Base-by-base conservation (phyloP, 257 asterid species). In the Thymus quinquecostatus region DNA sequence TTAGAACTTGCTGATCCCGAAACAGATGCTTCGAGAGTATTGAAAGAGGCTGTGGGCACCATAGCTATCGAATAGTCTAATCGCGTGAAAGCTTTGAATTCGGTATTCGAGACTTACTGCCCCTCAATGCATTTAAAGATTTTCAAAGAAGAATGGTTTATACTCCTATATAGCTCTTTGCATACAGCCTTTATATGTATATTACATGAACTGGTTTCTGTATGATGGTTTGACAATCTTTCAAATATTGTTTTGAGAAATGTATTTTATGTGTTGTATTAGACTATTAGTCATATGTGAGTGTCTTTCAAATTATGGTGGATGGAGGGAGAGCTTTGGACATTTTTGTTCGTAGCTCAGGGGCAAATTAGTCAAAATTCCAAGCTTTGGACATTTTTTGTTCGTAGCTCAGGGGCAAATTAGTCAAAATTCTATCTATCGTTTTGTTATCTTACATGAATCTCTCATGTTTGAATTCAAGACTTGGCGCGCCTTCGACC, bases 1-100 rank as follows among this genome's bases (percentile, higher is more conserved):
- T 41, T 76, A 36, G 96, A 88, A 71, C 92, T 91, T 77, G 89
- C 92, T 21, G 96, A 89, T 67, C 64, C 79, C 4, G 94, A 82
- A 43, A 82, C 92, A 8, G 94, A 91, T 73, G 92, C 90, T 14
- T 75, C 70, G 77, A 80, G 75, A 54, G 55, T 88, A 33, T 72
- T 88, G 64, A 88, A 88, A 80, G 90, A 73, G 73, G 92, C 86
- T 68, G 56, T 75, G 8, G 60, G 40, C 43, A 58, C 76, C 40
- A 44, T 70, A 51, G 27, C 79, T 14, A 43, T 43, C 58, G 47
- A 51, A 50, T 77, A 80, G 79, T 43, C 69, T 59, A 66, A 36
- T 43, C 38, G 14, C 41, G 32, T 41, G 10, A 27, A 14, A 13
- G 67, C 13, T 61, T 10, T n/a, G 55, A 44, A 3, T 2, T 62